A percentile compares a stretch with the other conserved stretches of the same genome.
phyloP scores from a whole-genome alignment of 2,329 filamentous ascomycete genomes.

The Raffaelea arxii region DNA sequence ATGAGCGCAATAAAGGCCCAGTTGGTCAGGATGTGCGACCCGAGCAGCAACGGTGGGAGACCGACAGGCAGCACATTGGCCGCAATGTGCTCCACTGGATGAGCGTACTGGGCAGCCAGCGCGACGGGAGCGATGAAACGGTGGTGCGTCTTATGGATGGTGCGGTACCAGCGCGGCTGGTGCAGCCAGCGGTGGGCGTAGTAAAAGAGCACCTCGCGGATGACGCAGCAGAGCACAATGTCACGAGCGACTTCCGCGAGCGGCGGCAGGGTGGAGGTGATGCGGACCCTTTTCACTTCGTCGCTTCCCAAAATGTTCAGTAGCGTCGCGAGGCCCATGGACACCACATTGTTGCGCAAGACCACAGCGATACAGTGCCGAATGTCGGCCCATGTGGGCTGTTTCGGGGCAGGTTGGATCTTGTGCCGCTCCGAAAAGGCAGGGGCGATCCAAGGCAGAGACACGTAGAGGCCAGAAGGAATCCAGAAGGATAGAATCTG shows the following conservation, averaged over 20 bases:
- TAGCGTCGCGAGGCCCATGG: slow-evolving; percentile 21
- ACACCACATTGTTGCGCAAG: slow-evolving; percentile 35
- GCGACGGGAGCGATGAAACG: slow-evolving; percentile 45
- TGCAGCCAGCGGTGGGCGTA: slow-evolving; percentile 45
- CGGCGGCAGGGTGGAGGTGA: slow-evolving; percentile 27
- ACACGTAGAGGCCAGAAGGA: slow-evolving; percentile 30
- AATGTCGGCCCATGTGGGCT: slow-evolving; percentile 36
- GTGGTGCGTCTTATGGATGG: slow-evolving; percentile 48
- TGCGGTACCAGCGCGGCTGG: slow-evolving; percentile 33
- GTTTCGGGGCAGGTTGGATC: slow-evolving; percentile 40
- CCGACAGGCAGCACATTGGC: slow-evolving; percentile 43
- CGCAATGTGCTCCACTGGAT: slow-evolving; percentile 45
- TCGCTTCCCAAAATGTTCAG: slow-evolving; percentile 16
- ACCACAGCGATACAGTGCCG: slow-evolving; percentile 32
- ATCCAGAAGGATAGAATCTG: slow-evolving; percentile 38
- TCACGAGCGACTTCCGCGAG: slow-evolving; percentile 26
- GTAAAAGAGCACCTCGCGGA: slow-evolving; percentile 45
- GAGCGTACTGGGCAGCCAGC: slow-evolving; percentile 45
- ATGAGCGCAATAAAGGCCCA: slow-evolving; percentile 39
- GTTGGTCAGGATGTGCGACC: slow-evolving; percentile 40
- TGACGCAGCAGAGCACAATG: slow-evolving; percentile 27
- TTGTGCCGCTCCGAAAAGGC: slow-evolving; percentile 41
- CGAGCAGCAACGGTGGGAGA: slow-evolving; percentile 35
- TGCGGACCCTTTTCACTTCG: too few species aligned
- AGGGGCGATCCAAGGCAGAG: slow-evolving; percentile 33